Evolutionary conservation across 352 stramenopile species (phyloP).

Genomic region (Phytophthora pini): DNA sequence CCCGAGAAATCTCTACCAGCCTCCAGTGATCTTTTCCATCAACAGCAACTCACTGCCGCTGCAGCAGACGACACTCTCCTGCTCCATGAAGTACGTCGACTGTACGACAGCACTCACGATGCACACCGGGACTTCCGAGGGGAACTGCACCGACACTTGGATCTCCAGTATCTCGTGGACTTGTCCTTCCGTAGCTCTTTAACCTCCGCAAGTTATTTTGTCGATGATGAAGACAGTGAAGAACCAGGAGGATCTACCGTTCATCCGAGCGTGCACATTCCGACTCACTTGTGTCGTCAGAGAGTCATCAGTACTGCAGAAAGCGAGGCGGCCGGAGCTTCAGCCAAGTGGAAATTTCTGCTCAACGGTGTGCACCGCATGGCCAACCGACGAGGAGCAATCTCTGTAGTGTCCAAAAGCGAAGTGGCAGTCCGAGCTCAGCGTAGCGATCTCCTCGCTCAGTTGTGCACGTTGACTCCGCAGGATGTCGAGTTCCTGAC

Average conservation of each 20-base stretch:
- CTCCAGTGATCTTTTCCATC: slow-evolving; percentile 72
- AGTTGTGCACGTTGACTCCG: slow-evolving; percentile 54
- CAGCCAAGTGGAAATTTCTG: slow-evolving; percentile 54
- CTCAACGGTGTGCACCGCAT: slow-evolving; percentile 51
- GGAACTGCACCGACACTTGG: slow-evolving; percentile 63
- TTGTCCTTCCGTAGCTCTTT: slow-evolving; percentile 72
- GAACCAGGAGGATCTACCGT: slow-evolving; percentile 24
- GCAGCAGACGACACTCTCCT: slow-evolving; percentile 59
- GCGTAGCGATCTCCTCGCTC: slow-evolving; percentile 52
- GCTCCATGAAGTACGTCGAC: slow-evolving; percentile 64
- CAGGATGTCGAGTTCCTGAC: slow-evolving; percentile 72
- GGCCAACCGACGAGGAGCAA: slow-evolving; percentile 48
- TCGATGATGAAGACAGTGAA: slow-evolving; percentile 50
- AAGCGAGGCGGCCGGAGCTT: slow-evolving; percentile 10
- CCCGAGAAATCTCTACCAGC: slow-evolving; percentile 53
- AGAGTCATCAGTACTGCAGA: slow-evolving; percentile 24
- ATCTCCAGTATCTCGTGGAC: slow-evolving; percentile 71
- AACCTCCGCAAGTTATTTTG: slow-evolving; percentile 66
- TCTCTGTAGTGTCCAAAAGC: slow-evolving; percentile 53
- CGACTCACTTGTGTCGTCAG: slow-evolving; percentile 33
- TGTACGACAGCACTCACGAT: slow-evolving; percentile 75
- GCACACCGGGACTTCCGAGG: slow-evolving; percentile 64
- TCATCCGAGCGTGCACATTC: slow-evolving; percentile 55
- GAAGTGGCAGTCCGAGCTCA: slow-evolving; percentile 42
- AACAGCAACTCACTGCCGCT: slow-evolving; percentile 50